These are phyloP conservation scores for Platanus orientalis DNA, from an alignment of 164 flowering plant genomes.

Conservation along the genomic window DNA sequence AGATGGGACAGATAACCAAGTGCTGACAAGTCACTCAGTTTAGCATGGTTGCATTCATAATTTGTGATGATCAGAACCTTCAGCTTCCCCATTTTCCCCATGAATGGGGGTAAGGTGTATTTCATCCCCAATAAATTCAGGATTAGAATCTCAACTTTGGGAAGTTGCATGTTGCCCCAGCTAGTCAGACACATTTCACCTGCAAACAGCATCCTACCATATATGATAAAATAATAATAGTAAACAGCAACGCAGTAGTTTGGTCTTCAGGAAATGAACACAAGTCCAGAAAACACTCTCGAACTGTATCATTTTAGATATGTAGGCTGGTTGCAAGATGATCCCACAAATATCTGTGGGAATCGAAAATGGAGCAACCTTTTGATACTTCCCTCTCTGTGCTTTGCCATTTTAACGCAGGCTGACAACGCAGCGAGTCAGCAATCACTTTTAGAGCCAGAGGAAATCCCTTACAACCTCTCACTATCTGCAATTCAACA, in stretches of 20 bases:
- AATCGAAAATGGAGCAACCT: constrained; percentile 19
- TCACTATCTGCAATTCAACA: constrained; percentile 29
- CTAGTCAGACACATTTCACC: constrained; percentile 24
- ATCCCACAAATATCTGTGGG: constrained; percentile 15
- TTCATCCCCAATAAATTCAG: constrained; percentile 18
- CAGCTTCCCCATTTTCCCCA: no score
- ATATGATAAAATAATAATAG: background rate
- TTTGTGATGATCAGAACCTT: no score
- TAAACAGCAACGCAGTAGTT: background rate
- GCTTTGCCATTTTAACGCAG: constrained; percentile 24
- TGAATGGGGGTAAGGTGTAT: no score
- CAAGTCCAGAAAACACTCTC: constrained; percentile 33
- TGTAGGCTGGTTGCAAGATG: constrained; percentile 33
- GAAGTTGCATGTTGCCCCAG: constrained; percentile 19
- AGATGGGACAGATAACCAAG: no score
- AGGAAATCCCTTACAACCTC: constrained; percentile 32
- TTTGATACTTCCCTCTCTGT: constrained; percentile 3
- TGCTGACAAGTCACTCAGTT: no score
- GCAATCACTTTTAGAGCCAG: constrained; percentile 37
- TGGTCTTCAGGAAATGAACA: background rate
- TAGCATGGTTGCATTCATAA: no score
- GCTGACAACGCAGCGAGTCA: constrained; percentile 25
- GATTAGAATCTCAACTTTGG: no score
- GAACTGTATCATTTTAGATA: constrained; percentile 11
- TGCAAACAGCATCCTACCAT: background rate